These are phyloP conservation scores for Bromus sterilis DNA, from an alignment of 176 grass and related monocot species.

Conservation along the genomic window DNA sequence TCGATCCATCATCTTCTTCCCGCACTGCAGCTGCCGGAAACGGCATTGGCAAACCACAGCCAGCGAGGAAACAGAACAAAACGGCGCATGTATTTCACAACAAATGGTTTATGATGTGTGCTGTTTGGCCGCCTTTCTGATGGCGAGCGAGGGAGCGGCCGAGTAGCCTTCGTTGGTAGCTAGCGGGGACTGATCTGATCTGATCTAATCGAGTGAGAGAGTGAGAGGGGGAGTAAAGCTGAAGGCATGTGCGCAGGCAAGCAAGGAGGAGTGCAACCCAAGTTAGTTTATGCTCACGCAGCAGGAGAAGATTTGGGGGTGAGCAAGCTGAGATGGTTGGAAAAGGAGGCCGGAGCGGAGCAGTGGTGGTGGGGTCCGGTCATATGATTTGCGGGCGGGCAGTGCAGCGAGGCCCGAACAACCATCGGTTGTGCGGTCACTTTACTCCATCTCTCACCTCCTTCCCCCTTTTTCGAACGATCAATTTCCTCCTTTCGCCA, in stretches of 20 bases:
- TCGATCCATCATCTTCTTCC: too few species aligned
- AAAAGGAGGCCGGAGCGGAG: not conserved
- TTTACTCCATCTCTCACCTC: slow-evolving; percentile 12
- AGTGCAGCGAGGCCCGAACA: slow-evolving; percentile 27
- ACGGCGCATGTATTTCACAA: too few species aligned
- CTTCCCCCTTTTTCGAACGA: not conserved
- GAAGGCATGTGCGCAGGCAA: slow-evolving; percentile 22
- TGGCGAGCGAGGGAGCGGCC: not conserved
- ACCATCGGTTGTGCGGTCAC: slow-evolving; percentile 65
- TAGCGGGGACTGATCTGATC: too few species aligned
- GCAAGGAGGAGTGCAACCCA: slow-evolving; percentile 64
- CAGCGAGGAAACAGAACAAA: too few species aligned
- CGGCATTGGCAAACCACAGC: not conserved
- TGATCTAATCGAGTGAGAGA: not conserved
- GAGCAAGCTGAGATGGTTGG: not conserved
- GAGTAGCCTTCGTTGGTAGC: not conserved
- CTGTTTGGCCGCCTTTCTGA: not conserved
- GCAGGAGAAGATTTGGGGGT: not conserved
- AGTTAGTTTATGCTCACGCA: slow-evolving; percentile 38
- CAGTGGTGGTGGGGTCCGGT: not conserved
- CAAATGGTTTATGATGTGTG: not conserved
- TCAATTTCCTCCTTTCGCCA: not conserved
- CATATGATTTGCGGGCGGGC: slow-evolving; percentile 22
- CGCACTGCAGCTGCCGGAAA: not conserved
- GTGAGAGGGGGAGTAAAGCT: slow-evolving; percentile 19